Evolutionary conservation across 2,329 filamentous ascomycete genomes (phyloP), one percentile per base, ranked within the genome.

Genomic region (Neurospora crassa): DNA sequence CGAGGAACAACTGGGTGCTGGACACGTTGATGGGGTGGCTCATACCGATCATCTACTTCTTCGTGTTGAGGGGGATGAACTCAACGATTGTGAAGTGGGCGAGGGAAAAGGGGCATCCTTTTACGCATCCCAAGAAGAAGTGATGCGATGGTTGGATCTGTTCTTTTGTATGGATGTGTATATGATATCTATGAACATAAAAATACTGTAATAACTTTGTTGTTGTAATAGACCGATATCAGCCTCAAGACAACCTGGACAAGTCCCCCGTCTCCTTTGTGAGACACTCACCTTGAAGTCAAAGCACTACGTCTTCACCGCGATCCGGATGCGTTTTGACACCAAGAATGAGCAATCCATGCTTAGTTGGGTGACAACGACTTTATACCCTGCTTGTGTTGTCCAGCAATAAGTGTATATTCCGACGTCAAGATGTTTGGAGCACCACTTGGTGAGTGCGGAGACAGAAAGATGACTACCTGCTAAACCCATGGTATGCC

Each of bases 1-100:
- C 83, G 69, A 83, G 88, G 74, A 89, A 89, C 73, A 90, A 84
- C 75, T 87, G 84, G 84, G 16, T 91, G 18, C 67, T 88, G 59
- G 90, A 92, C 78, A 88, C 85, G 1, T 69, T 90, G 18, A 81
- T 89, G 75, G 82, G 83, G 16, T 87, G 84, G 80, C 73, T 90
- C 18, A 79, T 86, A 8, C 79, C 83, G 6, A 72, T 91, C 10
- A 80, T 88, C 67, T 90, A 87, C 85, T 81, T 88, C 53, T 88
- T 91, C 76, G 85, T 87, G 8, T 80, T 86, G 42, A 81, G 82
- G 68, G 85, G 88, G 72, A 79, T 91, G 73, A 84, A 89, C 77
- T 81, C 83, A 43, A 88, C 89, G 76, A 87, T 91, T 69, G 83
- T 79, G 75, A 84, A 82, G 34, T 90, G 85, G 76, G 84, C 80